These are phyloP conservation scores for Penicillium palitans DNA, from an alignment of 2,329 filamentous ascomycete species.

Conservation along the genomic window DNA sequence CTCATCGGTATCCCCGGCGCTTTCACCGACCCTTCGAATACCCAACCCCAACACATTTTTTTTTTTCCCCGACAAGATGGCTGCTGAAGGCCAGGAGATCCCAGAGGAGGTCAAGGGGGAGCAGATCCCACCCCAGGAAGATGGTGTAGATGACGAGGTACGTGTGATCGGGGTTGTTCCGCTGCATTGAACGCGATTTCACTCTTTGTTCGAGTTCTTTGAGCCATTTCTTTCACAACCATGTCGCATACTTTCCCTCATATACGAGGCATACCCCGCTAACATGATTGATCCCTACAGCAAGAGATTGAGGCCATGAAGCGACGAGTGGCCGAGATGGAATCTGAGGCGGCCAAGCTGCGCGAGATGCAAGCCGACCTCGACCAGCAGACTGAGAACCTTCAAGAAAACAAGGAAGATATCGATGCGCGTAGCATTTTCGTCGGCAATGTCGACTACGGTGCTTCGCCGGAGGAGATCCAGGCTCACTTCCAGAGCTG, in stretches of 20 bases:
- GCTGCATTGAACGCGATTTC: conserved; percentile 2
- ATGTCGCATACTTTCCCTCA: background rate
- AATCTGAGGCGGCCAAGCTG: conserved; percentile 82
- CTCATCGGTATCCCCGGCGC: conserved; percentile 12
- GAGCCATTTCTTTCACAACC: background rate
- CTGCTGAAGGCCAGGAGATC: conserved; percentile 39
- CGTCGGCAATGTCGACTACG: conserved; percentile 98
- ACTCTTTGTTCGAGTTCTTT: conserved; percentile 4
- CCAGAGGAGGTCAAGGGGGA: conserved; percentile 41
- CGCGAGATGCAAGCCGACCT: conserved; percentile 83
- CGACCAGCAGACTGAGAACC: conserved; percentile 78
- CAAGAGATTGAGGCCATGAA: conserved; percentile 89
- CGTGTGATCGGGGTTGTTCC: conserved; percentile 12
- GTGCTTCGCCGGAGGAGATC: conserved; percentile 93
- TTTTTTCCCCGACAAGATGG: conserved; percentile 27
- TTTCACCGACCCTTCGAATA: conserved; percentile 9
- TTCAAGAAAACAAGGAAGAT: conserved; percentile 92
- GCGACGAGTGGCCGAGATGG: conserved; percentile 82
- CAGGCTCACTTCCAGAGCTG: conserved; percentile 98
- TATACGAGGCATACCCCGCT: conserved; percentile 1
- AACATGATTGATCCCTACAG: conserved; percentile 35
- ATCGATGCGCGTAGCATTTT: conserved; percentile 95
- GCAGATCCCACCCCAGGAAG: conserved; percentile 41
- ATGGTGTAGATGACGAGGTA: conserved; percentile 50
- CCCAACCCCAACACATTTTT: conserved; percentile 1